phyloP scores from a whole-genome alignment of 495 filamentous ascomycete genomes.

The Evansstolkia leycettana region DNA sequence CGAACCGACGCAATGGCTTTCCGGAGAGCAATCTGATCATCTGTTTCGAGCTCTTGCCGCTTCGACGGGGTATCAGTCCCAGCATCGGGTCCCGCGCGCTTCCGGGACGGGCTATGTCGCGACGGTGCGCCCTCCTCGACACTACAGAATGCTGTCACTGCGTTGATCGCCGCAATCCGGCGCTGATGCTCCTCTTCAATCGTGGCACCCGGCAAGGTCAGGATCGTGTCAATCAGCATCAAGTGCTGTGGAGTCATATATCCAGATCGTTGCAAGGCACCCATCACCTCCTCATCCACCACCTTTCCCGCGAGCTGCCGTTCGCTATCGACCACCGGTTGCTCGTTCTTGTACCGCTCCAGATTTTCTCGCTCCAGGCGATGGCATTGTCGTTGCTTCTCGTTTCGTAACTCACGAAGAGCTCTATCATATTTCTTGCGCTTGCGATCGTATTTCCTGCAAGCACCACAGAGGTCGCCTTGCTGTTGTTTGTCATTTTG shows the following conservation, averaged over 20 bases:
- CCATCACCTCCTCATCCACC: conserved; percentile 12
- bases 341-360: conserved; percentile 15
- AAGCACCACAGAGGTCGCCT: not conserved
- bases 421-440: conserved; percentile 6
- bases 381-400: conserved; percentile 12
- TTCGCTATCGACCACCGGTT: conserved; percentile 17
- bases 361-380: conserved; percentile 9
- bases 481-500: not conserved
- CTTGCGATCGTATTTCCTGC: not conserved
- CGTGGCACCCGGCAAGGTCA: conserved; percentile 12
- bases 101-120: conserved; percentile 1
- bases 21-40: conserved; percentile 6
- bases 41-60: conserved; percentile 10
- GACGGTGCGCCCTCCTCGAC: conserved; percentile 11
- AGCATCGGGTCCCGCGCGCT: conserved; percentile 1
- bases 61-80: conserved; percentile 4
- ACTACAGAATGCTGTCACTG: conserved; percentile 18
- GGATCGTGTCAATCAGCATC: conserved; percentile 13
- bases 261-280: conserved; percentile 7
- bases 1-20: conserved; percentile 8
- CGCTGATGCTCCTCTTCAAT: conserved; percentile 13
- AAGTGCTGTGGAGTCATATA: conserved; percentile 15
- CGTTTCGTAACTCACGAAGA: conserved; percentile 4
- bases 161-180: conserved; percentile 15
- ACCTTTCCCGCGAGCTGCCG: conserved; percentile 17